These are phyloP conservation scores for Penicillium taxi DNA, from an alignment of 495 filamentous ascomycete genomes.

Conservation along the genomic window DNA sequence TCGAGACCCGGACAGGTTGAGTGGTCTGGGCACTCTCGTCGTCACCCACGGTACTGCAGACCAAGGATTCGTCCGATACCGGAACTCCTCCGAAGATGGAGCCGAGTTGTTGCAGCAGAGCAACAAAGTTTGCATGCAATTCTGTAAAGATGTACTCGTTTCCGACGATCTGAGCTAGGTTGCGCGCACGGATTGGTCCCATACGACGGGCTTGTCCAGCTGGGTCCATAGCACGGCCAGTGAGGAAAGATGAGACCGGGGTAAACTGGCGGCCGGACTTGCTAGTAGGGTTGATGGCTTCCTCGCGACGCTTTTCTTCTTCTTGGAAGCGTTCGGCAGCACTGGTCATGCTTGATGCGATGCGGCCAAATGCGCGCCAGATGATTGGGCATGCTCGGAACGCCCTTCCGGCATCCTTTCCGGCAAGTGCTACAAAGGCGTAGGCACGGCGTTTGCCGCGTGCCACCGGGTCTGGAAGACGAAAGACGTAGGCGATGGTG, in stretches of 20 bases:
- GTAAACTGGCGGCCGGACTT: slow-evolving; percentile 34
- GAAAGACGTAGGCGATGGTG: slow-evolving; percentile 89
- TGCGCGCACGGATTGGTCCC: slow-evolving; percentile 58
- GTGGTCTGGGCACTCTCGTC: slow-evolving; percentile 14
- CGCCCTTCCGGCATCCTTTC: slow-evolving; percentile 62
- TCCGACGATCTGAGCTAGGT: slow-evolving; percentile 78
- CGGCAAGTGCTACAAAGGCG: slow-evolving; percentile 72
- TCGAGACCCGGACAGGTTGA: slow-evolving; percentile 20
- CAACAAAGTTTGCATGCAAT: slow-evolving; percentile 72
- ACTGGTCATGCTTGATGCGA: slow-evolving; percentile 67
- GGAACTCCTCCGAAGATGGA: slow-evolving; percentile 39
- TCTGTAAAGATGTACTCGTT: slow-evolving; percentile 83
- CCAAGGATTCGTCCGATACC: slow-evolving; percentile 37
- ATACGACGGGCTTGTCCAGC: slow-evolving; percentile 46
- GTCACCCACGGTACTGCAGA: slow-evolving; percentile 36
- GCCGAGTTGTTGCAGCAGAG: slow-evolving; percentile 60
- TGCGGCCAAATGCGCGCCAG: slow-evolving; percentile 64
- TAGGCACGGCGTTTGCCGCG: slow-evolving; percentile 81
- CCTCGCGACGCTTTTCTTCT: slow-evolving; percentile 39
- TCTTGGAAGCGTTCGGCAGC: slow-evolving; percentile 50
- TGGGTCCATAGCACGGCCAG: slow-evolving; percentile 50
- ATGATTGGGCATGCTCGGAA: slow-evolving; percentile 69
- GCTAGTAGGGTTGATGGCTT: slow-evolving; percentile 25
- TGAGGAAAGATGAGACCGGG: slow-evolving; percentile 57
- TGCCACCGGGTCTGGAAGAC: slow-evolving; percentile 78